Conservation (phyloP, 2,329 filamentous ascomycete genomes). For the Helotiales sp. region DNA sequence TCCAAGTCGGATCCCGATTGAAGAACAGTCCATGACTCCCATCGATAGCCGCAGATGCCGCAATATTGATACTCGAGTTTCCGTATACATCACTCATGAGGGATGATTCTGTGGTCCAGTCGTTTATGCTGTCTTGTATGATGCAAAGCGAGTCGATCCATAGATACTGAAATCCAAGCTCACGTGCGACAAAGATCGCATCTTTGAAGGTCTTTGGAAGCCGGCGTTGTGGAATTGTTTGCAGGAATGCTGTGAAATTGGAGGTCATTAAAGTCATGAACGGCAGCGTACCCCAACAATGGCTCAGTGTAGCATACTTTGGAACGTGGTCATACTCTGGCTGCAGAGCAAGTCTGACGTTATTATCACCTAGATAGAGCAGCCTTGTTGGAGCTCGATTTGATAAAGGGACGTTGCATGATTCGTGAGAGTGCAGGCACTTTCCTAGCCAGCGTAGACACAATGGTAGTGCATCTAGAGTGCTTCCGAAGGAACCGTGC, state of each 20-base stretch:
- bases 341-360: background rate
- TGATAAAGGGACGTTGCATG: background rate
- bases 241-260: constrained; percentile 6
- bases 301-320: constrained; percentile 17
- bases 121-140: constrained; percentile 24
- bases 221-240: constrained; percentile 8
- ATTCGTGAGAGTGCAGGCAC: background rate
- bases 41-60: constrained; percentile 19
- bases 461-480: background rate
- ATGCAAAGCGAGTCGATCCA: constrained; percentile 34
- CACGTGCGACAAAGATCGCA: constrained; percentile 22
- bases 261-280: constrained; percentile 6
- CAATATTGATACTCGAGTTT: constrained; percentile 20
- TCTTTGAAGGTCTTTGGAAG: constrained; percentile 29
- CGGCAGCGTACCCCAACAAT: constrained; percentile 11
- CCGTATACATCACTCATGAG: constrained; percentile 20
- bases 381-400: background rate
- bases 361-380: background rate
- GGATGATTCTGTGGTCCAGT: constrained; percentile 24
- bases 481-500: background rate
- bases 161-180: constrained; percentile 25
- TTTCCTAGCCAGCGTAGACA: background rate
- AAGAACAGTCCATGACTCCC: constrained; percentile 11
- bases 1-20: background rate
- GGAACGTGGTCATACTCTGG: background rate